Percentiles rank a stretch among this genome's conserved stretches.
phyloP scores from a whole-genome alignment of 352 stramenopile species.

The Phytophthora ramorum region DNA sequence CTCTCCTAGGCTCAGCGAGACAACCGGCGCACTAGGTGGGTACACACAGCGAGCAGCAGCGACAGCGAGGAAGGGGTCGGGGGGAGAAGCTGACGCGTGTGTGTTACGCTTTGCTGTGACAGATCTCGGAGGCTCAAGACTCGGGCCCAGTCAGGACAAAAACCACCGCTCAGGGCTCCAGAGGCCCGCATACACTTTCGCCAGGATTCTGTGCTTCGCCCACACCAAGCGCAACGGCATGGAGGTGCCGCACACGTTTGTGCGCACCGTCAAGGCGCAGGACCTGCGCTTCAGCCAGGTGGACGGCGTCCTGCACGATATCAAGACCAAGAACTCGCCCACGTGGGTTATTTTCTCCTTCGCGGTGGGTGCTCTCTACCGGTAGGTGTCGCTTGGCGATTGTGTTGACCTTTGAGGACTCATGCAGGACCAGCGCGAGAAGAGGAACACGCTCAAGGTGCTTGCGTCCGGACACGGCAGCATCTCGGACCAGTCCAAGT shows the following conservation, averaged over 20 bases:
- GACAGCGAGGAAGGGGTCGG: background rate
- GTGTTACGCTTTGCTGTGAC: conserved; percentile 30
- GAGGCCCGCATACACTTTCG: conserved; percentile 14
- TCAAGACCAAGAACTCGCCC: conserved; percentile 70
- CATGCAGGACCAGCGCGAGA: conserved; percentile 76
- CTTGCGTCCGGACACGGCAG: conserved; percentile 69
- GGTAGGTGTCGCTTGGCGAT: background rate
- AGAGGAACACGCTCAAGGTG: conserved; percentile 82
- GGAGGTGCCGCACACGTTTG: conserved; percentile 81
- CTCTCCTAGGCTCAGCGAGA: conserved; percentile 19
- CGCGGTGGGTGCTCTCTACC: conserved; percentile 50
- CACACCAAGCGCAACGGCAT: conserved; percentile 52
- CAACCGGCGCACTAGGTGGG: conserved; percentile 24
- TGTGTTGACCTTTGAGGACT: conserved; percentile 3
- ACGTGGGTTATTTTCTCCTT: conserved; percentile 83
- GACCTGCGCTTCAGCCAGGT: conserved; percentile 83
- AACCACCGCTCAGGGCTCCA: background rate
- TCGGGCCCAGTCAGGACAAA: conserved; percentile 1
- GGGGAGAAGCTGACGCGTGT: conserved; percentile 14
- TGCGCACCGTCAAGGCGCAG: conserved; percentile 83
- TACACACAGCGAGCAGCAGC: background rate
- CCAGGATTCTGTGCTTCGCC: conserved; percentile 50
- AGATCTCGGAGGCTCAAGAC: conserved; percentile 34
- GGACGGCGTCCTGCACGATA: conserved; percentile 70
- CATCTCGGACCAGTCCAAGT: conserved; percentile 76